These are phyloP conservation scores for Globisporangium solare DNA, from an alignment of 352 stramenopile genomes.

Conservation along the genomic window DNA sequence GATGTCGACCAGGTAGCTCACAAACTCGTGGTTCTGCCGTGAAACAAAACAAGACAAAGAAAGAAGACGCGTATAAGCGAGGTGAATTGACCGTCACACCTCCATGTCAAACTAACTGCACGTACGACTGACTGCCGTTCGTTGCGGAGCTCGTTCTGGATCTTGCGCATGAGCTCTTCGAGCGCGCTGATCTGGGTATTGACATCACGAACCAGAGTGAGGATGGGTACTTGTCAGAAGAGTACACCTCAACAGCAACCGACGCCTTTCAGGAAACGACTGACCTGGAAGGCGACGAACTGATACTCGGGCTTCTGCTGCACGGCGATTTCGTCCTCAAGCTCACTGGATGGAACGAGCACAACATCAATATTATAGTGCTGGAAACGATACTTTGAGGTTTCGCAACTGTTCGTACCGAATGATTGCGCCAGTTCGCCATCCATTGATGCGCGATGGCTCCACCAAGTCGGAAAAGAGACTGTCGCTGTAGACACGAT, in stretches of 20 bases:
- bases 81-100: too few species aligned
- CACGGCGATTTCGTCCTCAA: conserved; percentile 81
- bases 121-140: conserved; percentile 31
- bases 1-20: conserved; percentile 54
- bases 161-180: conserved; percentile 59
- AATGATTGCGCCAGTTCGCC: conserved; percentile 91
- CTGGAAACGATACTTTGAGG: neutral
- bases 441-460: conserved; percentile 90
- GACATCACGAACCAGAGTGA: neutral
- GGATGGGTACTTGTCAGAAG: too few species aligned
- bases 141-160: conserved; percentile 50
- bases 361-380: neutral
- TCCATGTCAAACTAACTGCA: too few species aligned
- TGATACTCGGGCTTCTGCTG: conserved; percentile 58
- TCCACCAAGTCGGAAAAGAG: conserved; percentile 94
- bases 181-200: conserved; percentile 41
- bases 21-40: conserved; percentile 51
- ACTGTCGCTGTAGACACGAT: conserved; percentile 58
- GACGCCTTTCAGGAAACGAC: neutral
- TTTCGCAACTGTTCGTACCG: conserved; percentile 28
- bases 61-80: too few species aligned
- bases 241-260: too few species aligned
- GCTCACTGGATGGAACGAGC: conserved; percentile 37
- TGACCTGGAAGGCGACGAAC: conserved; percentile 50
- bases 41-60: conserved; percentile 12